Evolutionary conservation across 306 rosid species (phyloP).

Genomic region (Inga leiocalycina): DNA sequence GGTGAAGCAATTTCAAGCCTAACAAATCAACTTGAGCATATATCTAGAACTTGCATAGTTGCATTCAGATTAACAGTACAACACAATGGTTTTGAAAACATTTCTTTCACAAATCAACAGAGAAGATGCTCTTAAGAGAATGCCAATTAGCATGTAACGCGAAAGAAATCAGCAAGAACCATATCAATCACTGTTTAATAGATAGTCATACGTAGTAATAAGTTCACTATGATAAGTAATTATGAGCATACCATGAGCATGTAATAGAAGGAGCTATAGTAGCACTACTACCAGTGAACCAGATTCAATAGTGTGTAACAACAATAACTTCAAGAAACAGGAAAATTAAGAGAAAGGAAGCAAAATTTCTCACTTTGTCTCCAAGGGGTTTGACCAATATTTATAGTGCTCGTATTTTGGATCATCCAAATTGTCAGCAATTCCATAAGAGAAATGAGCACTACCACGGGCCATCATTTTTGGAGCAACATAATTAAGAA

Average conservation of each 20-base stretch:
- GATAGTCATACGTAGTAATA: neutral
- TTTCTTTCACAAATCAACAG: neutral
- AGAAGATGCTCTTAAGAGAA: neutral
- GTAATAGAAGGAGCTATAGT: slow-evolving; percentile 5
- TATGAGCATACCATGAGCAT: neutral
- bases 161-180: slow-evolving; percentile 20
- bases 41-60: neutral
- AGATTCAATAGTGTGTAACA: slow-evolving; percentile 11
- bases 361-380: slow-evolving; percentile 64
- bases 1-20: neutral
- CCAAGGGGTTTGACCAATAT: slow-evolving; percentile 91
- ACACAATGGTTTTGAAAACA: neutral
- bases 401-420: slow-evolving; percentile 73
- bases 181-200: neutral
- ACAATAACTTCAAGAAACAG: slow-evolving; percentile 22
- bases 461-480: slow-evolving; percentile 83
- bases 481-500: slow-evolving; percentile 79
- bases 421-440: slow-evolving; percentile 78
- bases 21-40: neutral
- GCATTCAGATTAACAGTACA: neutral
- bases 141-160: neutral
- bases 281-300: slow-evolving; percentile 15
- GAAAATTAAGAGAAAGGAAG: slow-evolving; percentile 14
- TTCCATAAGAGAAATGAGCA: slow-evolving; percentile 80
- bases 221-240: neutral